Evolutionary conservation across 306 rosid genomes (phyloP).

Genomic region (Quercus gilva): DNA sequence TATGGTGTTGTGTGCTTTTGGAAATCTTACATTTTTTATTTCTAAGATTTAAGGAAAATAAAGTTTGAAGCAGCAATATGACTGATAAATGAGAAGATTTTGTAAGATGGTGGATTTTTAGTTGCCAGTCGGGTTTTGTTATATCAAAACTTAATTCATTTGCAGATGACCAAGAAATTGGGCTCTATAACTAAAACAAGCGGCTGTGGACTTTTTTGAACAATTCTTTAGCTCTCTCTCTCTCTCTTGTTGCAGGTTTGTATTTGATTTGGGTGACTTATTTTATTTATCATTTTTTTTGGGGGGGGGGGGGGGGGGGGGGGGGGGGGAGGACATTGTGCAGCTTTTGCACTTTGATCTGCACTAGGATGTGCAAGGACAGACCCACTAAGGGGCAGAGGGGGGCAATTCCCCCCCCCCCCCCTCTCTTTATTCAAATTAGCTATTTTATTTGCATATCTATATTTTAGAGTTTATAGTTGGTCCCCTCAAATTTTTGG

Average conservation of each 20-base stretch:
- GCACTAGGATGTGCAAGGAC: too few species aligned
- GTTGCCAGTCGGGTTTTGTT: not conserved
- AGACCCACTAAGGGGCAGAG: too few species aligned
- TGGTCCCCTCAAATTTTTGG: too few species aligned
- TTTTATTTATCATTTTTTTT: not conserved
- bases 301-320: not conserved
- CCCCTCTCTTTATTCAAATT: too few species aligned
- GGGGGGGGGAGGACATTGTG: too few species aligned
- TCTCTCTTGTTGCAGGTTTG: too few species aligned
- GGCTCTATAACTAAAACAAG: not conserved
- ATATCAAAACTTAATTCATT: not conserved
- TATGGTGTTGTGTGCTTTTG: not conserved
- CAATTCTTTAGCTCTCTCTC: not conserved
- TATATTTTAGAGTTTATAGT: too few species aligned
- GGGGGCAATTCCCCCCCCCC: too few species aligned
- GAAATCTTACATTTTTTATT: not conserved
- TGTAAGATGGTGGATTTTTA: not conserved
- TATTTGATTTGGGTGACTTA: constrained; percentile 13
- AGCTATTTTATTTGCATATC: too few species aligned
- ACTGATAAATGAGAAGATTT: not conserved
- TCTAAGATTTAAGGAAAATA: not conserved
- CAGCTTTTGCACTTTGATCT: constrained; percentile 98
- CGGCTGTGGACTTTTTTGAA: not conserved
- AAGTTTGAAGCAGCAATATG: not conserved
- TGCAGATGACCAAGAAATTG: not conserved